These are phyloP conservation scores for Xylaria sp. DNA, from an alignment of 495 filamentous ascomycete genomes.

Conservation along the genomic window DNA sequence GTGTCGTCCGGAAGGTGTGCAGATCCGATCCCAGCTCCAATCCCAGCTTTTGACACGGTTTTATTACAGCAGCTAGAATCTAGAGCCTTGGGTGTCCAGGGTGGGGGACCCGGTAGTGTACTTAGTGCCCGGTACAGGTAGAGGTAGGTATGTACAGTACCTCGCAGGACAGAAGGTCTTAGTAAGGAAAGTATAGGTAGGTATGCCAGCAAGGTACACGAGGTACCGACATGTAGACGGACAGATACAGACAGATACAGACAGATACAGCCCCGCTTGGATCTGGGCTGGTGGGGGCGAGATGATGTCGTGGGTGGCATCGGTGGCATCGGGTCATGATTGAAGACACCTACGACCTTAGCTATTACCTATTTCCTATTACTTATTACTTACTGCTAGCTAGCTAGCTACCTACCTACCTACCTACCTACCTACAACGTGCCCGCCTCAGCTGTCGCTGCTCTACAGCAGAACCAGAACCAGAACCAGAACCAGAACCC, in stretches of 20 bases:
- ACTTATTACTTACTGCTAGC: too few relatives aligned
- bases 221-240: neutral
- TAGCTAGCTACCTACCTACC: neutral
- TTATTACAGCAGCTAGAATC: slow-evolving; percentile 10
- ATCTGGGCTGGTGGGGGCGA: slow-evolving; percentile 9
- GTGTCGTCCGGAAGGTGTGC: neutral
- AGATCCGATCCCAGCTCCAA: slow-evolving; percentile 15
- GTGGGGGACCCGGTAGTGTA: slow-evolving; percentile 3
- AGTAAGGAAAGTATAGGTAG: too few relatives aligned
- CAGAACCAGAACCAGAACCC: too few relatives aligned
- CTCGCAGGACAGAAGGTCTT: neutral
- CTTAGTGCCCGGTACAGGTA: neutral
- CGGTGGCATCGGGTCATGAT: neutral
- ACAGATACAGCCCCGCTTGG: neutral
- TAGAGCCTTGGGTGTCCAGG: neutral
- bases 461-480: neutral
- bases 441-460: neutral
- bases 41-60: slow-evolving; percentile 5
- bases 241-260: too few relatives aligned
- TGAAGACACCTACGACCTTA: neutral
- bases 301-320: slow-evolving; percentile 22
- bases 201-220: neutral
- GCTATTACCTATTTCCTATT: too few relatives aligned
- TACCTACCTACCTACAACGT: neutral
- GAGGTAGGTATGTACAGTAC: neutral